Base-by-base conservation (phyloP, 1,139 yeast genomes). In the Diutina catenulata region DNA sequence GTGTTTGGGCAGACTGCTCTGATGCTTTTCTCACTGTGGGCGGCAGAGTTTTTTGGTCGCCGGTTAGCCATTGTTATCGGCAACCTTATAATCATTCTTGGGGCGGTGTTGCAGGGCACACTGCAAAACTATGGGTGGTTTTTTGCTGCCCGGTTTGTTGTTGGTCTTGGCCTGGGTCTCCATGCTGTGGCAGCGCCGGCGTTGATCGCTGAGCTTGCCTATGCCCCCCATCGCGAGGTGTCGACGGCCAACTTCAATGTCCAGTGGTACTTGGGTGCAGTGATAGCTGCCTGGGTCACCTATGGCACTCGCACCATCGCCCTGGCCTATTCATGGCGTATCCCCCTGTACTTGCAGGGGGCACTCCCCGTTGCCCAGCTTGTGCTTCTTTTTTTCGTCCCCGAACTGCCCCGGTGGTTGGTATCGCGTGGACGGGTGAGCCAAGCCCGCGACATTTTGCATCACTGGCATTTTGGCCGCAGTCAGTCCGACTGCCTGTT, bases 351-450 rank as follows among this genome's bases (percentile, higher is more conserved):
- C 43, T 50, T 69, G 43, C 76, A 71, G 50, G 63, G 58, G 38
- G 53, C 49, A 31, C 51, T 53, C 51, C 70, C 72, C 22, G 43
- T 59, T 8, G 46, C 37, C 38, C 49, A 40, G 43, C 43, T 51
- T 29, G 58, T 40, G n/a, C 51, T 46, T 21, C 50, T 68, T 37
- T 60, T 57, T 35, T 59, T 67, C 41, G 60, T 75, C 19, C 81
- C 82, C 1, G 82, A 76, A 47, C 68, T 78, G 3, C 82, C 82
- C 2, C 57, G 74, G 47, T 69, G 68, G 62, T 56, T 64, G 46
- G 54, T 67, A 23, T 50, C 57, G 29, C 56, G 52, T 40, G 68
- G 68, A n/a, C 57, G 53, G 36, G 46, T 51, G 20, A 67, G 59
- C 1, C 48, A 64, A 41, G 64, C 73, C 2, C 54, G 58, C 8